A percentile compares a stretch with the other conserved stretches of the same genome.
Evolutionary conservation across 805 yeast species (phyloP).

Genomic region (Starmerella stigmatis): DNA sequence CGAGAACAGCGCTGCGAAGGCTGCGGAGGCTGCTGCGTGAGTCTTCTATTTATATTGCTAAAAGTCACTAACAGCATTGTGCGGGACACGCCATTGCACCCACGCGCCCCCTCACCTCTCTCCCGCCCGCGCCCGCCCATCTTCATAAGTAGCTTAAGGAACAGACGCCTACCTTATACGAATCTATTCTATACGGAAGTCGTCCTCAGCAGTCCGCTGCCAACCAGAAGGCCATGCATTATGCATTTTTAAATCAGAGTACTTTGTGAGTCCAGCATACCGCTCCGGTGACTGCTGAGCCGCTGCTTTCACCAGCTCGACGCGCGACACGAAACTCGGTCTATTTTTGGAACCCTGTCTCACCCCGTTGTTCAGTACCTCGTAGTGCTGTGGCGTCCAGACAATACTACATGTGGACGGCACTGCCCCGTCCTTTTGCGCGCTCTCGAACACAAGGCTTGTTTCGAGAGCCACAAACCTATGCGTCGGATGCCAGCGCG

Average conservation of each 20-base stretch:
- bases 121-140: no score
- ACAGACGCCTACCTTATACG: no score
- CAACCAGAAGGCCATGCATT: constrained; percentile 21
- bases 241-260: constrained; percentile 11
- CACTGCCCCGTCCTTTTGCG: constrained; percentile 10
- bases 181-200: constrained; percentile 16
- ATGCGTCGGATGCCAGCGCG: constrained; percentile 18
- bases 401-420: constrained; percentile 19
- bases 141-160: no score
- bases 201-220: constrained; percentile 20
- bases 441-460: constrained; percentile 12
- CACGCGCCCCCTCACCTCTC: no score
- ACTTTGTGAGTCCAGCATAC: not conserved
- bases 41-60: constrained; percentile 1
- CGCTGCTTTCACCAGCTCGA: constrained; percentile 3
- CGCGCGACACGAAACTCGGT: constrained; percentile 18
- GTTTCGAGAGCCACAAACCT: constrained; percentile 15
- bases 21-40: constrained; percentile 2
- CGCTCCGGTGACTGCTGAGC: not conserved
- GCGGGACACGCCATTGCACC: no score
- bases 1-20: constrained; percentile 2
- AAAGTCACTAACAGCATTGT: no score
- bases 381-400: constrained; percentile 18
- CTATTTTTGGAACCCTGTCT: constrained; percentile 19
- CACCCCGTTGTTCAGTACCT: constrained; percentile 24